Evolutionary conservation across 495 filamentous ascomycete species (phyloP).

Genomic region (Aspergillus ellipticus): DNA sequence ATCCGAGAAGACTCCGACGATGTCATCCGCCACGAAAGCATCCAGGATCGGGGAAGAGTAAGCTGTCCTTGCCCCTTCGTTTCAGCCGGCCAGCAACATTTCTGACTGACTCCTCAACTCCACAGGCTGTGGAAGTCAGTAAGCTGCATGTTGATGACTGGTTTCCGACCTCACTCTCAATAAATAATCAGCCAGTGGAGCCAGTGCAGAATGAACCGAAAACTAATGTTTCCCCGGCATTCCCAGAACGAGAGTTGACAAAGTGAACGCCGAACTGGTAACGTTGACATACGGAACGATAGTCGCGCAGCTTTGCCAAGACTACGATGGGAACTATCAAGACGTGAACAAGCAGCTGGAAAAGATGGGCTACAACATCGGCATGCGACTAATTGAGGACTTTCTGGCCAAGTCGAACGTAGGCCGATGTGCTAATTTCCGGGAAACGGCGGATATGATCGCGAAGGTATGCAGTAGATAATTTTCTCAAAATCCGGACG

Average conservation of each 20-base stretch:
- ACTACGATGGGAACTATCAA: conserved; percentile 87
- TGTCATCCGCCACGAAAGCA: conserved; percentile 81
- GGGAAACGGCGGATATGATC: conserved; percentile 95
- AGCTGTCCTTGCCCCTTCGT: conserved; percentile 35
- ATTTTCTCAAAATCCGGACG: not conserved
- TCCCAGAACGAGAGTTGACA: conserved; percentile 59
- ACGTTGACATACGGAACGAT: conserved; percentile 98
- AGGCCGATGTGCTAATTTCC: conserved; percentile 85
- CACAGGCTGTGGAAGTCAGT: conserved; percentile 96
- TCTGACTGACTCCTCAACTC: conserved; percentile 18
- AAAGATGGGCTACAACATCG: conserved; percentile 99
- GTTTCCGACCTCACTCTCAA: not conserved
- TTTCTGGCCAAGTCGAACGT: conserved; percentile 92
- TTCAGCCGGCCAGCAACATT: conserved; percentile 16
- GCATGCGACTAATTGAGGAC: conserved; percentile 92
- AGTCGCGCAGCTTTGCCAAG: conserved; percentile 91
- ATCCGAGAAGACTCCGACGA: conserved; percentile 1
- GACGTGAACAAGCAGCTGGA: conserved; percentile 96
- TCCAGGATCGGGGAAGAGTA: conserved; percentile 97
- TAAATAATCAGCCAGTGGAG: not conserved
- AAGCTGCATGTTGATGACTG: conserved; percentile 14
- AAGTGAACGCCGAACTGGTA: conserved; percentile 88
- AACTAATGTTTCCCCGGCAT: conserved; percentile 10
- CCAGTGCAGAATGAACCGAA: not conserved
- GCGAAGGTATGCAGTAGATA: conserved; percentile 62